Conservation (phyloP, 306 rosid genomes). For the Cercis canadensis region DNA sequence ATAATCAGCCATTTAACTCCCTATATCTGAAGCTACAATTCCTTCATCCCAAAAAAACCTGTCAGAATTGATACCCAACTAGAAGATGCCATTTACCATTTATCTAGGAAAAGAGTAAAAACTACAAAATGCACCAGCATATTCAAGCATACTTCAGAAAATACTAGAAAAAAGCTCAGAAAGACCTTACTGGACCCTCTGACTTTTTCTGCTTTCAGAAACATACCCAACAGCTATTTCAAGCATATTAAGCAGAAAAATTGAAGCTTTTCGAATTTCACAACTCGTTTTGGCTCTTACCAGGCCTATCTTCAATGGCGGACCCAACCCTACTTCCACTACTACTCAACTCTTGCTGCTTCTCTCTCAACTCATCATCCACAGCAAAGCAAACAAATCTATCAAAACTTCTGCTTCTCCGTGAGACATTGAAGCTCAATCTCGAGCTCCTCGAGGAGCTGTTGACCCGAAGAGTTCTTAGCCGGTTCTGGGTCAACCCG, state of each 20-base stretch:
- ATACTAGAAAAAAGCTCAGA: not conserved
- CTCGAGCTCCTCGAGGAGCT: constrained; percentile 37
- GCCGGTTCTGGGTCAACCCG: constrained; percentile 44
- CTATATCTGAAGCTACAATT: too few relatives aligned
- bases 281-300: constrained; percentile 31
- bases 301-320: constrained; percentile 72
- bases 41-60: too few relatives aligned
- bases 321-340: constrained; percentile 50
- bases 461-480: constrained; percentile 41
- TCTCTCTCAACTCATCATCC: constrained; percentile 70
- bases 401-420: constrained; percentile 27
- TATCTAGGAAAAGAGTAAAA: too few relatives aligned
- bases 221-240: not conserved
- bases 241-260: not conserved
- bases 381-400: constrained; percentile 67
- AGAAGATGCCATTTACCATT: too few relatives aligned
- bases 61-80: too few relatives aligned
- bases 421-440: constrained; percentile 37
- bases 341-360: constrained; percentile 51
- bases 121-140: not conserved
- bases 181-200: not conserved
- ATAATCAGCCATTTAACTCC: too few relatives aligned
- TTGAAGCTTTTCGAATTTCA: not conserved
- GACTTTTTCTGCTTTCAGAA: not conserved
- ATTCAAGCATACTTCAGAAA: not conserved